phyloP scores from a whole-genome alignment of 176 grass and related monocot species.

The Aegilops tauschii region DNA sequence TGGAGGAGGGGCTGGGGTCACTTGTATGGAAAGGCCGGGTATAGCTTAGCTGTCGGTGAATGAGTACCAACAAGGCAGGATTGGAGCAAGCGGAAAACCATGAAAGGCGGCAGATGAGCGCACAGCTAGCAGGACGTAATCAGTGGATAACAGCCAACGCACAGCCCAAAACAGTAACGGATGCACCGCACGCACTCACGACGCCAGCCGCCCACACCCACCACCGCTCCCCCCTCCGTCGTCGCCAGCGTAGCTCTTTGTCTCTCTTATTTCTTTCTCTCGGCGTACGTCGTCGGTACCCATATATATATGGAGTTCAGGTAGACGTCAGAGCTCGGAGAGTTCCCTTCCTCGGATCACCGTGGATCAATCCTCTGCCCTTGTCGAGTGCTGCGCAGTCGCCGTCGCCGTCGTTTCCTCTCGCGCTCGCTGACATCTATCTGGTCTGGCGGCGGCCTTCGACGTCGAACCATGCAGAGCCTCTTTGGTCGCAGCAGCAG shows the following conservation, averaged over 20 bases:
- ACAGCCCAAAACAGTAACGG: neutral
- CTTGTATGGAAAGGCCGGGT: neutral
- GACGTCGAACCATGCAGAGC: neutral
- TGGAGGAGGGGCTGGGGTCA: neutral
- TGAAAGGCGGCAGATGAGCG: neutral
- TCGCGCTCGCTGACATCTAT: too few species aligned
- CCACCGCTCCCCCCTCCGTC: neutral
- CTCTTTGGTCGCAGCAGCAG: neutral
- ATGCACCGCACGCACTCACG: neutral
- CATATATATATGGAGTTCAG: neutral
- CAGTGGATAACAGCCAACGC: neutral
- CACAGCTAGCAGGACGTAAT: neutral
- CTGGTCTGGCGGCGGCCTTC: too few species aligned
- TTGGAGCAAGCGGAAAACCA: neutral
- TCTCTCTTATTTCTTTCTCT: neutral
- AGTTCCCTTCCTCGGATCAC: neutral
- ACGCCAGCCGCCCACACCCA: neutral
- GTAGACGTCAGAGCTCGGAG: neutral
- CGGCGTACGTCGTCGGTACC: neutral
- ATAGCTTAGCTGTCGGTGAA: neutral
- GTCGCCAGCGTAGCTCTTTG: slow-evolving; percentile 22
- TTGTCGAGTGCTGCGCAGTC: neutral
- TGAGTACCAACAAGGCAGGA: neutral
- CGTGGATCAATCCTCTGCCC: neutral
- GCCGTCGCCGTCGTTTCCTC: neutral